Base-by-base conservation (phyloP, 2,329 filamentous ascomycete species). In the Beauveria bassiana region DNA sequence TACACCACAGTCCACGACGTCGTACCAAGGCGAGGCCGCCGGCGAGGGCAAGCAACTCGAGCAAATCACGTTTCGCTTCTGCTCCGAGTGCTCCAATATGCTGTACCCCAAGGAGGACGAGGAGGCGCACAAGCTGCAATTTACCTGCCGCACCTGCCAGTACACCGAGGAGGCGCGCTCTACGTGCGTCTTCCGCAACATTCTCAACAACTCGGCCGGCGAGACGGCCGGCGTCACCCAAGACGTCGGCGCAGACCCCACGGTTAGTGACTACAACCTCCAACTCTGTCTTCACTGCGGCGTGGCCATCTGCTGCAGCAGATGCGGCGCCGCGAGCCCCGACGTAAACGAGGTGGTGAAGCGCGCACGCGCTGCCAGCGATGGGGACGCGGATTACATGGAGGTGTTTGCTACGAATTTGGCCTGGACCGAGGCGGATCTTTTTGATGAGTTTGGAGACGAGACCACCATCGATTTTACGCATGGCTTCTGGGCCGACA, bases 51-150 rank as follows among this genome's bases (percentile, higher is more conserved):
- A 81, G 70, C 79, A 79, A 67, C 78, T 80, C 66, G 87, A 93
- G 77, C 91, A 96, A 75, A 93, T 98, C 75, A 92, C 91, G 53
- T 99, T 98, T 77, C 89, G 91, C 71, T 99, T 99, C 83, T 99
- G 95, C 81, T 92, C 91, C 69, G 95, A 99, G 82, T 99, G 95
- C 79, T 96, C 93, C 70, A 99, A 99, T 81, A 90, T 99, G 84
- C 82, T 99, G 61, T 98, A 98, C 72, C 95, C 95, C 56, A 95
- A 96, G 77, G 96, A 99, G 80, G 92, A 99, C 76, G 86, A 88
- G 65, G 81, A 87, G 64, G 86, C 86, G 64, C 90, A 90, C 78
- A 88, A 87, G 70, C 87, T 99, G 68, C 89, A 96, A 80, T 99
- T 96, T 77, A 92, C 91, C 66, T 99, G 95, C 81, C 90, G 93